Percentiles rank a stretch among this genome's conserved stretches.
phyloP scores from a whole-genome alignment of 2,329 filamentous ascomycete genomes.

The Fusarium proliferatum region DNA sequence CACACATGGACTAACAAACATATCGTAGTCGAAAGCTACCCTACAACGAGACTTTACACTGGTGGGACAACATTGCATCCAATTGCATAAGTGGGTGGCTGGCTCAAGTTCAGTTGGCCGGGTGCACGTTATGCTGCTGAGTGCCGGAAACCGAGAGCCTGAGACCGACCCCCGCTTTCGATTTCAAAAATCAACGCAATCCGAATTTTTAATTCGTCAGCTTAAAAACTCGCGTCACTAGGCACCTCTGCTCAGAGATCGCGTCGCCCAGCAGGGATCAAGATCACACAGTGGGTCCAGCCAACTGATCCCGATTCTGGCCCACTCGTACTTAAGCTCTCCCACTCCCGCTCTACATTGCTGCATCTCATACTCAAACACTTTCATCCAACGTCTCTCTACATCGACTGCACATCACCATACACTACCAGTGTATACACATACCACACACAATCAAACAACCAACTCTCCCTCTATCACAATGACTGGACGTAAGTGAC shows the following conservation, averaged over 20 bases:
- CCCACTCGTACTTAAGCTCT: conserved; percentile 55
- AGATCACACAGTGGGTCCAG: conserved; percentile 35
- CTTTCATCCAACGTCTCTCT: conserved; percentile 30
- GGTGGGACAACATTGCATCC: not conserved
- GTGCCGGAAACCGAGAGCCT: not conserved
- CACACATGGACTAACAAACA: not conserved
- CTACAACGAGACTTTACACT: not conserved
- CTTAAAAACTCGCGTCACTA: conserved; percentile 29
- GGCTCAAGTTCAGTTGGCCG: conserved; percentile 2
- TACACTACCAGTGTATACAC: conserved; percentile 30
- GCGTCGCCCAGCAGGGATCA: conserved; percentile 41
- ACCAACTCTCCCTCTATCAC: conserved; percentile 55
- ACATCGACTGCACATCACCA: conserved; percentile 7
- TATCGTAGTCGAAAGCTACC: not conserved
- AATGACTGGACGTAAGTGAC: conserved; percentile 77
- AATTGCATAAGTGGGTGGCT: not conserved
- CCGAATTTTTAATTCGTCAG: conserved; percentile 36
- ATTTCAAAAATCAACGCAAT: conserved; percentile 23
- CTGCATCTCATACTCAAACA: conserved; percentile 19
- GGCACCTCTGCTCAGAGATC: conserved; percentile 17
- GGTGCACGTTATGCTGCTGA: not conserved
- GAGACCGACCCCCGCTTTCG: conserved; percentile 17
- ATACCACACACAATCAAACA: conserved; percentile 24
- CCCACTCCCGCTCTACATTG: conserved; percentile 43
- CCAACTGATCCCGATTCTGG: conserved; percentile 53